Conservation (phyloP, 495 filamentous ascomycete genomes). For the Rhizodiscina lignyota region DNA sequence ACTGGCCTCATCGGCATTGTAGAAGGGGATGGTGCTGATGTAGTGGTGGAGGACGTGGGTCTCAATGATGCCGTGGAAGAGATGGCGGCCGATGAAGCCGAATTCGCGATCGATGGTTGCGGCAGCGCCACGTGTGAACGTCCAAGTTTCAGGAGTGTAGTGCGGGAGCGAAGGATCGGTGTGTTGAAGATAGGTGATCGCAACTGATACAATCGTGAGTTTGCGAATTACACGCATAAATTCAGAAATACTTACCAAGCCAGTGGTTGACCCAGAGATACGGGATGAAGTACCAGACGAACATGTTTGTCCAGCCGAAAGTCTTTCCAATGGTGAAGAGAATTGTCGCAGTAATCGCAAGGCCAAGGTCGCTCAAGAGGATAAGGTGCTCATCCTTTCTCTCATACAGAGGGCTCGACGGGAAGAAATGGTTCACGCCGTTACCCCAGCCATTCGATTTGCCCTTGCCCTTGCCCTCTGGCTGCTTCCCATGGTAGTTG, state of each 20-base stretch:
- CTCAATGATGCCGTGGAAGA: slow-evolving; percentile 86
- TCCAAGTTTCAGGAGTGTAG: slow-evolving; percentile 63
- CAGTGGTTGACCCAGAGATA: slow-evolving; percentile 99
- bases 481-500: slow-evolving; percentile 64
- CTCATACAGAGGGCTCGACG: slow-evolving; percentile 77
- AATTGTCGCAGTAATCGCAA: slow-evolving; percentile 16
- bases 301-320: slow-evolving; percentile 70
- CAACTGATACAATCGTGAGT: slow-evolving; percentile 19
- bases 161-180: slow-evolving; percentile 77
- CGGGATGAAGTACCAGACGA: slow-evolving; percentile 86
- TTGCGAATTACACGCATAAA: slow-evolving; percentile 1
- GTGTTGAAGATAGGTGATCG: slow-evolving; percentile 70
- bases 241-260: slow-evolving; percentile 42
- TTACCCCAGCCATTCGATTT: slow-evolving; percentile 61
- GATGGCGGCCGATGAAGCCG: slow-evolving; percentile 70
- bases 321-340: slow-evolving; percentile 30
- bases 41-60: slow-evolving; percentile 87
- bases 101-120: slow-evolving; percentile 82
- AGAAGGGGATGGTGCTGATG: slow-evolving; percentile 73
- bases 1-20: slow-evolving; percentile 77
- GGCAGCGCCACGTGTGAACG: slow-evolving; percentile 69
- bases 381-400: slow-evolving; percentile 58
- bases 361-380: slow-evolving; percentile 51
- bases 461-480: slow-evolving; percentile 58
- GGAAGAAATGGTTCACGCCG: slow-evolving; percentile 91